Base-by-base conservation (phyloP, 768 basidiomycete species). In the Tulasnella sp. region DNA sequence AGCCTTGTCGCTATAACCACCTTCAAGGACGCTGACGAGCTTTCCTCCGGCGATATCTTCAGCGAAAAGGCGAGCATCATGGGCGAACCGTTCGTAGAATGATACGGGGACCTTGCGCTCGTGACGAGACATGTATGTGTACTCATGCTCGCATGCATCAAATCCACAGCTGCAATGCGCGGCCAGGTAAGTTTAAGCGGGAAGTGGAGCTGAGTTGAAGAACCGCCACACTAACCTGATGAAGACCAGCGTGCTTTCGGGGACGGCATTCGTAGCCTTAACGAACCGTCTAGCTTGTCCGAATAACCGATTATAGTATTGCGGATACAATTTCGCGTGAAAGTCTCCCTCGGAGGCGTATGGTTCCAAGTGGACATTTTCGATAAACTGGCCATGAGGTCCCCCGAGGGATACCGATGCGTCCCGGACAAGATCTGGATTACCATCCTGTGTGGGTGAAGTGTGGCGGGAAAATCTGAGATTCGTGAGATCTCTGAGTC, bases 131-230 rank as follows among this genome's bases (percentile, higher is more conserved):
- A 99, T 99, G 3, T 89, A 91, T 15, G 88, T 84, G 78, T 91
- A 90, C 81, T 99, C 97, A 80, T 97, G 94, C 81, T 96, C 92
- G 72, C 91, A 93, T 0, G 96, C 96, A 79, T 99, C 97, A 84
- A 98, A 95, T 0, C 97, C 97, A 78, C 93, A 94, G 79, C 95
- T 96, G 58, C 2, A 6, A 34, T 64, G 29, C 58, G 29, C 25
- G 29, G 12, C 7, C 29, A 25, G n/a, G 31, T 3, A 45, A 37
- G 2, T 8, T 49, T 78, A 25, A 80, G 75, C n/a, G 42, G 11
- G 71, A 67, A 54, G 22, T 15, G 42, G 67, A 52, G 71, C 38
- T 77, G 72, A 38, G n/a, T 19, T 25, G 58, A 40, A 29, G 76
- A 29, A 36, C 22, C 31, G 14, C n/a, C 77, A 37, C 36, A 77